phyloP scores from a whole-genome alignment of 148 eudicot species.

The Rhododendron griersonianum region DNA sequence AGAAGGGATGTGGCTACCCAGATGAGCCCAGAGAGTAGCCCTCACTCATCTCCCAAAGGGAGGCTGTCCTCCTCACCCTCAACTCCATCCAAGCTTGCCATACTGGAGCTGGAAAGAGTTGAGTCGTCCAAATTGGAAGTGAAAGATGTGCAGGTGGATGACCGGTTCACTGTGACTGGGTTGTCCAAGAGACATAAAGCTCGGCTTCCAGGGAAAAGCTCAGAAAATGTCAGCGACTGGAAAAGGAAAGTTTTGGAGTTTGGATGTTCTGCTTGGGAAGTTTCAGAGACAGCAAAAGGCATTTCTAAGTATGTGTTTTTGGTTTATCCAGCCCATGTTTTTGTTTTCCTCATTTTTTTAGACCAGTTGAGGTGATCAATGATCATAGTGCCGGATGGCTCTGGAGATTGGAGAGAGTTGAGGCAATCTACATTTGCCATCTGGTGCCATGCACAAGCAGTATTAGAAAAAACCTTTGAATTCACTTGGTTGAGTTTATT shows the following conservation, averaged over 20 bases:
- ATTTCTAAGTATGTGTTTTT: not conserved
- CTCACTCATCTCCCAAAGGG: constrained; percentile 55
- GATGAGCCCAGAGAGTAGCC: constrained; percentile 83
- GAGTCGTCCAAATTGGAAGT: constrained; percentile 53
- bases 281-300: constrained; percentile 48
- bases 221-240: constrained; percentile 60
- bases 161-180: constrained; percentile 68
- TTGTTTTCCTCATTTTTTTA: constrained; percentile 23
- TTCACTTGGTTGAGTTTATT: not conserved
- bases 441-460: not conserved
- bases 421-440: not conserved
- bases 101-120: constrained; percentile 49
- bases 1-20: constrained; percentile 94
- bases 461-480: not conserved
- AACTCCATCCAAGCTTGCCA: constrained; percentile 46
- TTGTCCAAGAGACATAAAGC: constrained; percentile 69
- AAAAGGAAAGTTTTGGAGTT: constrained; percentile 55
- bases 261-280: constrained; percentile 61
- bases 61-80: constrained; percentile 49
- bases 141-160: constrained; percentile 87
- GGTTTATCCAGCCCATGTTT: constrained; percentile 1
- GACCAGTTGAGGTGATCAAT: constrained; percentile 30
- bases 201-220: constrained; percentile 36
- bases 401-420: not conserved
- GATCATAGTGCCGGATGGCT: constrained; percentile 12